A percentile compares a stretch with the other conserved stretches of the same genome.
phyloP scores from a whole-genome alignment of 306 rosid genomes.

The Gastrolobium bilobum region DNA sequence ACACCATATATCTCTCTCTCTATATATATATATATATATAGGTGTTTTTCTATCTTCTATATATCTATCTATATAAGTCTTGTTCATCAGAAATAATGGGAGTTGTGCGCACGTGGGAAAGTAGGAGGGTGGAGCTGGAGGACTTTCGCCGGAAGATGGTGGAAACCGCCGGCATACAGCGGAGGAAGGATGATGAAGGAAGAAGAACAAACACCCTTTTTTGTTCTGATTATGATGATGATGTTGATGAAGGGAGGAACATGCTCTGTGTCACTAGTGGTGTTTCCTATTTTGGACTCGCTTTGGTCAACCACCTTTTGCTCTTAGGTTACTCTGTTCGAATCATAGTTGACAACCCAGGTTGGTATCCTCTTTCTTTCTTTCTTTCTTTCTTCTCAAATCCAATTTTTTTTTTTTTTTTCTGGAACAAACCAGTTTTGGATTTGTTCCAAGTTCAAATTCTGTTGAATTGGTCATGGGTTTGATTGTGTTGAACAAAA shows the following conservation, averaged over 20 bases:
- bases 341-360: conserved; percentile 67
- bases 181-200: conserved; percentile 62
- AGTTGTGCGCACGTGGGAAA: conserved; percentile 60
- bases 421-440: background rate
- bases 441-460: background rate
- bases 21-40: too few species aligned
- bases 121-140: conserved; percentile 58
- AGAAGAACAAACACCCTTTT: conserved; percentile 13
- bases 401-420: background rate
- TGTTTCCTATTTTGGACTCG: conserved; percentile 79
- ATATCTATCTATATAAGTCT: too few species aligned
- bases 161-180: conserved; percentile 57
- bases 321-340: conserved; percentile 81
- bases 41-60: too few species aligned
- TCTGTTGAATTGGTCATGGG: too few species aligned
- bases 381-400: background rate
- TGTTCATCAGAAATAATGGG: conserved; percentile 61
- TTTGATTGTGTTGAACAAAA: too few species aligned
- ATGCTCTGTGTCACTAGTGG: conserved; percentile 89
- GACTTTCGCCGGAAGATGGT: conserved; percentile 58
- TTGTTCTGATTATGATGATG: conserved; percentile 29
- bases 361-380: conserved; percentile 24
- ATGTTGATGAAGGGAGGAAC: conserved; percentile 48
- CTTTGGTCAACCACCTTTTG: conserved; percentile 74
- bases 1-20: too few species aligned